Evolutionary conservation across 768 basidiomycete genomes (phyloP).

Genomic region (Holtermannia corniformis): DNA sequence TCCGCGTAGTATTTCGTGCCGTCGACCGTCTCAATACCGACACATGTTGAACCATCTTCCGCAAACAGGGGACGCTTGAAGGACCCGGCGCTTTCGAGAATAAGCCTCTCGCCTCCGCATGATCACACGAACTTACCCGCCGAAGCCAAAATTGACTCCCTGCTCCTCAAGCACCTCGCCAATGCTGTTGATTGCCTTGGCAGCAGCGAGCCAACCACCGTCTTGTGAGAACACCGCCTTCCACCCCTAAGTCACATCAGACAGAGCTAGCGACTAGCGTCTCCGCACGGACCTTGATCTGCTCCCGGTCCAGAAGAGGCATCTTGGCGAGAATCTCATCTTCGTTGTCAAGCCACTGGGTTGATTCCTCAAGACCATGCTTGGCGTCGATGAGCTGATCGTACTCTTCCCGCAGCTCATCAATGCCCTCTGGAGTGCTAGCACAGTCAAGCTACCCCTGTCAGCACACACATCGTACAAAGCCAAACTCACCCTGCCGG

Average conservation of each 20-base stretch:
- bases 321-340: constrained; percentile 18
- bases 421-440: constrained; percentile 10
- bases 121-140: constrained; percentile 6
- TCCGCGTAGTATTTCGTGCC: constrained; percentile 28
- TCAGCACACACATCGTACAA: constrained; percentile 1
- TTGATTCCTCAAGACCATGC: constrained; percentile 9
- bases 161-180: constrained; percentile 19
- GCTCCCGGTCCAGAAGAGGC: constrained; percentile 14
- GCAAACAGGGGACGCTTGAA: constrained; percentile 24
- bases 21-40: constrained; percentile 28
- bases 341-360: constrained; percentile 25
- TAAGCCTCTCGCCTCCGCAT: background rate
- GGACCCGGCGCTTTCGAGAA: constrained; percentile 19
- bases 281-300: constrained; percentile 11
- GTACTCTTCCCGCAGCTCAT: constrained; percentile 11
- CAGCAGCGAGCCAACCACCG: constrained; percentile 38
- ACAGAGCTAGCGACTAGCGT: background rate
- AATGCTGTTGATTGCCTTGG: constrained; percentile 30
- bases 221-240: constrained; percentile 21
- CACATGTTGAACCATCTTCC: constrained; percentile 16
- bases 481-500: constrained; percentile 26
- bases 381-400: constrained; percentile 8
- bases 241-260: constrained; percentile 22
- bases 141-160: constrained; percentile 30
- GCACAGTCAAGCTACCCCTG: constrained; percentile 16